Evolutionary conservation across 2,329 filamentous ascomycete genomes (phyloP).

Genomic region (Epichloe uncinata): DNA sequence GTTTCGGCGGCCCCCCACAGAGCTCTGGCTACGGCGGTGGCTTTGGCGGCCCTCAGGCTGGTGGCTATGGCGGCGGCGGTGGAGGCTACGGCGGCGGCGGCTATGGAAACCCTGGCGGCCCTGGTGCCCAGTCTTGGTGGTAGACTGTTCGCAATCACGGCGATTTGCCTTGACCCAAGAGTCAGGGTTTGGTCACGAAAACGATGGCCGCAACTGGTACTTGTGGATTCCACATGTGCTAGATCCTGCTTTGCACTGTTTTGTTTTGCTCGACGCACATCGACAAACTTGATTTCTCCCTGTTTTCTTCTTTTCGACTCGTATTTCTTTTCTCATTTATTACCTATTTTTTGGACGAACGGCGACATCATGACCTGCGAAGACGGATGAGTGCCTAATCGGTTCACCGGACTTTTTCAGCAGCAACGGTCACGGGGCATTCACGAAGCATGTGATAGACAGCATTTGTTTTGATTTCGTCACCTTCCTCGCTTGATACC

Average conservation of each 20-base stretch:
- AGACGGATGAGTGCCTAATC: constrained; percentile 21
- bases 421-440: constrained; percentile 26
- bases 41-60: constrained; percentile 20
- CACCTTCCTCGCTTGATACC: constrained; percentile 30
- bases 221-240: constrained; percentile 4
- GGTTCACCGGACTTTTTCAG: constrained; percentile 18
- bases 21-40: constrained; percentile 26
- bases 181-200: background rate
- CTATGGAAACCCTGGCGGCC: constrained; percentile 57
- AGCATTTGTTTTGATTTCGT: constrained; percentile 32
- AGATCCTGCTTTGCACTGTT: constrained; percentile 4
- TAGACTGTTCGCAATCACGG: constrained; percentile 18
- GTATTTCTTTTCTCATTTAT: background rate
- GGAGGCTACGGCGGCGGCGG: constrained; percentile 32
- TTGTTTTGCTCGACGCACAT: background rate
- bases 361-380: constrained; percentile 29
- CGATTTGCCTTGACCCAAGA: background rate
- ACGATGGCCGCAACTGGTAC: constrained; percentile 5
- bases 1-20: constrained; percentile 17
- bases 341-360: constrained; percentile 16
- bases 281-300: background rate
- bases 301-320: constrained; percentile 8
- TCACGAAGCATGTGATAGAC: constrained; percentile 31
- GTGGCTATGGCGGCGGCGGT: constrained; percentile 24
- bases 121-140: constrained; percentile 54